Conservation (phyloP, 31 red algal species). For the Asparagopsis taxiformis region DNA sequence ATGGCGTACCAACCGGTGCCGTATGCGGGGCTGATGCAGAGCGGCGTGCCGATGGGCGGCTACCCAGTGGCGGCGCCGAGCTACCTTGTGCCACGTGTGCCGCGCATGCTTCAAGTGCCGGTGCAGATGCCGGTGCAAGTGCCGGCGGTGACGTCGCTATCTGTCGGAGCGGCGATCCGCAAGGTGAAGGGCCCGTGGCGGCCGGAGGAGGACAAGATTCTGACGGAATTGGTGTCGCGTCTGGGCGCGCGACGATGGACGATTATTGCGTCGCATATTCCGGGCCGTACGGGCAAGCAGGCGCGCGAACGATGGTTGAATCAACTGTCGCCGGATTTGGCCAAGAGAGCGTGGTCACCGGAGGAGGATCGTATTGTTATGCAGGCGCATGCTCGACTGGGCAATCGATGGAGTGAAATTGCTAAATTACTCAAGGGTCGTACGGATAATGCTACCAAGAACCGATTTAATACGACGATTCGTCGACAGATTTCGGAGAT, state of each 20-base stretch:
- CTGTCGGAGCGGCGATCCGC: constrained; percentile 2
- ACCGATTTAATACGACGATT: constrained; percentile 77
- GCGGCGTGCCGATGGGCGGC: too few relatives aligned
- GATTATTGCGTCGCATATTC: constrained; percentile 66
- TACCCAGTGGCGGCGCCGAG: too few relatives aligned
- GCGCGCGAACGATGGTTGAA: constrained; percentile 89
- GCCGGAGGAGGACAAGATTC: constrained; percentile 69
- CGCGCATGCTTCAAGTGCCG: too few relatives aligned
- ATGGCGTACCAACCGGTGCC: too few relatives aligned
- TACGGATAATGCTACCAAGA: constrained; percentile 83
- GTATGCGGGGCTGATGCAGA: too few relatives aligned
- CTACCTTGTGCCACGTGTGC: too few relatives aligned
- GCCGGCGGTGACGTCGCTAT: too few relatives aligned
- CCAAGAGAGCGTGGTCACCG: constrained; percentile 49
- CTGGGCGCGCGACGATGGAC: constrained; percentile 66
- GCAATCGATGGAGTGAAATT: constrained; percentile 79
- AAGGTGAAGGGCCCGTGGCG: constrained; percentile 77
- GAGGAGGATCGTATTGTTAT: constrained; percentile 68
- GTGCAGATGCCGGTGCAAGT: too few relatives aligned
- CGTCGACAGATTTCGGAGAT: constrained; percentile 40
- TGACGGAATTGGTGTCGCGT: constrained; percentile 49
- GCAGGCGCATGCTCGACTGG: constrained; percentile 39
- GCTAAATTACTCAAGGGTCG: constrained; percentile 70
- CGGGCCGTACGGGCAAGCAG: constrained; percentile 89
- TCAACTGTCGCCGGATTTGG: constrained; percentile 60